Base-by-base conservation (phyloP, 371 early-diverging fungal genomes). In the Chytridium lagenaria region DNA sequence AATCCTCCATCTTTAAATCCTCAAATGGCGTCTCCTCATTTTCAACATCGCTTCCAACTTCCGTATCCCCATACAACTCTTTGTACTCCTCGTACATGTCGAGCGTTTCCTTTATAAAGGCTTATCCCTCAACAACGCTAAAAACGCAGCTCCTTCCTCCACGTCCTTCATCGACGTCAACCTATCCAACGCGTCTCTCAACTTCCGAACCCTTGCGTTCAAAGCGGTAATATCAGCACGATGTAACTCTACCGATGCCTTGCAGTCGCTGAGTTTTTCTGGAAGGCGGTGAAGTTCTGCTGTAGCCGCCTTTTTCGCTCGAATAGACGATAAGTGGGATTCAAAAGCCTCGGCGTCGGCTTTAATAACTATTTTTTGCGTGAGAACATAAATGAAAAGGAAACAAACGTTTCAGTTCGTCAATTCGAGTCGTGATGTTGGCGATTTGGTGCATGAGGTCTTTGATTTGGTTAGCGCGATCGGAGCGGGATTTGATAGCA, bases 111-210 rank as follows among this genome's bases (percentile, higher is more conserved):
- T 67, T 31, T 22, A 76, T 28, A 52, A 76, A 3, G 77, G 77
- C 59, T 76, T 76, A 33, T 76, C 77, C 10, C 77, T 28, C 49
- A 76, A 34, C 50, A 76, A 37, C 1, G 77, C 77, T 40, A 68
- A 65, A 33, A 72, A 76, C 3, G 77, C 77, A n/a, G 77, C 77
- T 10, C 77, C 77, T 34, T 76, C 77, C 55, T 76, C 77, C 36
- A 44, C 77, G 23, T 72, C 71, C 36, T 71, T 30, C 3, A 80
- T 66, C 26, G 37, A 68, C 28, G 65, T 68, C 22, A 77, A 31
- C 39, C 71, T 66, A 37, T 77, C 74, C 19, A 76, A 51, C 26
- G 72, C 69, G 51, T 40, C 39, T 10, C 57, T 38, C 16, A 76
- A 66, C 44, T 68, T 15, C 16, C 0, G 0, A 0, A 76, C 66